Base-by-base conservation (phyloP, 202 grass and related monocot genomes). In the Bolboschoenoplectus hybrid region DNA sequence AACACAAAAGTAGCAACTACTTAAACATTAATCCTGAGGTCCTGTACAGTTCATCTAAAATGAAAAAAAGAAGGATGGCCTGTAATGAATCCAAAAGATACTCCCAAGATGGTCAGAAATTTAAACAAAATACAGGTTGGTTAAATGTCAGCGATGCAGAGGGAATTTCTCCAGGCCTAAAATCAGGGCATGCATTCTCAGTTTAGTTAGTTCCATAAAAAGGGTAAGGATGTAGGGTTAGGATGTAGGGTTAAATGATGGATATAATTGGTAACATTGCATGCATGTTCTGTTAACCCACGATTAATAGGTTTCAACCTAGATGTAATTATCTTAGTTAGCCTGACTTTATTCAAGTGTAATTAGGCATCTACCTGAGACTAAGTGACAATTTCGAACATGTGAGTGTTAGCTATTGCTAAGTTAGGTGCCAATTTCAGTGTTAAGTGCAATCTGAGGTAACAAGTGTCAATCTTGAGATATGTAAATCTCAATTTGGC, bases 401-500 rank as follows among this genome's bases (percentile, higher is more conserved):
- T 80, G 16, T n/a, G 55, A 43, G 55, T 43, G 52, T 79, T 78
- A 56, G 19, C 41, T 79, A 14, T 56, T 9, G 34, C 36, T 17
- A 77, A 56, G 17, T 26, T 43, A 61, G 51, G 36, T 19, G 1
- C 58, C 74, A 40, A 60, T 60, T 79, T 38, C 34, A 58, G 75
- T 41, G 53, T 41, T 60, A n/a, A 17, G 51, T 77, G 32, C 9
- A 3, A 58, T 57, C 13, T 39, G 74, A 57, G 34, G 49, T 12
- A 10, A 40, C 17, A 39, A 41, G 51, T 79, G 34, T 5, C 74
- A 78, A 78, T 78, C 32, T 6, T 39, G 50, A 41, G 9, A 58
- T 58, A 17, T 79, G 50, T 7, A 79, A 57, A 79, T 79, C 58
- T 56, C 51, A 77, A 14, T 78, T 35, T 78, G 74, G 12, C 6